A percentile compares a stretch with the other conserved stretches of the same genome.
Evolutionary conservation across 192 early-diverging fungal genomes (phyloP).

Genomic region (Funneliformis mosseae): DNA sequence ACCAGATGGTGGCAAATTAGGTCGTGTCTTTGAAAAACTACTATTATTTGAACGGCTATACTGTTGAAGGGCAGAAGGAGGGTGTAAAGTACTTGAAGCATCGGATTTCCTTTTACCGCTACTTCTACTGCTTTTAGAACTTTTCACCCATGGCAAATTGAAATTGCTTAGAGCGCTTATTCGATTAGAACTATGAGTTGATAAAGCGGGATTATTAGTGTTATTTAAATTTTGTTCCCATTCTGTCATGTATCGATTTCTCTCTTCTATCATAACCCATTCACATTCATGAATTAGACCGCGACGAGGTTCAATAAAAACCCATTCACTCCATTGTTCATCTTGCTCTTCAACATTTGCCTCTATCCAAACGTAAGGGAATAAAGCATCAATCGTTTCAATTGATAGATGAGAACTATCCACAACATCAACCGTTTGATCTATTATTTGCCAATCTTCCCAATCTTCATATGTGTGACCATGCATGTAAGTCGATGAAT

Average conservation of each 20-base stretch:
- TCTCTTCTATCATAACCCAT: conserved; percentile 33
- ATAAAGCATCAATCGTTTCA: conserved; percentile 28
- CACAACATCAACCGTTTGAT: not conserved
- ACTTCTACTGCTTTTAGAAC: not conserved
- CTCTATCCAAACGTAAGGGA: conserved; percentile 33
- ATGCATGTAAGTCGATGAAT: not conserved
- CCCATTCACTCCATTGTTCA: conserved; percentile 30
- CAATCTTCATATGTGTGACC: not conserved
- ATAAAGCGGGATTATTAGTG: not conserved
- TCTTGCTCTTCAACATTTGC: not conserved
- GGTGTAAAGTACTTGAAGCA: not conserved
- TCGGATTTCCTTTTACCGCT: not conserved
- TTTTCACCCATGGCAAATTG: not conserved
- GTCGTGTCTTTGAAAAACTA: not conserved
- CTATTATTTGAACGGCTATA: not conserved
- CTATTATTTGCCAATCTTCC: conserved; percentile 24
- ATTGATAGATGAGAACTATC: conserved; percentile 7
- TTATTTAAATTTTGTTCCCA: not conserved
- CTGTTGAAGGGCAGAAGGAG: not conserved
- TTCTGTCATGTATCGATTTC: not conserved
- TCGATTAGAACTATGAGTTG: not conserved
- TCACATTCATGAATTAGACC: conserved; percentile 7
- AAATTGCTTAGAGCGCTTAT: not conserved
- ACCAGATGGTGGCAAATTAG: not conserved
- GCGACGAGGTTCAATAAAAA: conserved; percentile 24